Evolutionary conservation across 2,329 filamentous ascomycete genomes (phyloP), one percentile per base, ranked within the genome.

Genomic region (Daldinia sp.): DNA sequence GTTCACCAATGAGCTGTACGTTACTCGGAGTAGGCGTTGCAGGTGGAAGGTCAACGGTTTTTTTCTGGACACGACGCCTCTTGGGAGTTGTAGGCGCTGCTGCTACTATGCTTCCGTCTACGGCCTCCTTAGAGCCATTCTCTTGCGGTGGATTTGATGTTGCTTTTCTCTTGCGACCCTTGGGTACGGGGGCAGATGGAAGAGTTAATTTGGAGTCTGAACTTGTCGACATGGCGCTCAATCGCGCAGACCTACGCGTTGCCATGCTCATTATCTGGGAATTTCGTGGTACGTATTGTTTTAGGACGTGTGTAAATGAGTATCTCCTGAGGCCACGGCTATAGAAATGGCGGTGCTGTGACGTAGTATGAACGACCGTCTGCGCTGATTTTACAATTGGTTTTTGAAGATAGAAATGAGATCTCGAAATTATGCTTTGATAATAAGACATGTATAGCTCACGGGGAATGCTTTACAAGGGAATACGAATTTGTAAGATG

Each of bases 1-100:
- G 68, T 41, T 78, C 74, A 34, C 75, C 74, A 8, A 82, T 79
- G 50, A 81, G 75, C 25, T 74, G 75, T 10, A 77, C 78, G 41
- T 77, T 78, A 62, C 76, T 78, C n/a, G 82, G 80, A 1, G 82
- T 83, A 0, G 82, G 82, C 3, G 83, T 85, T 21, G 75, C 70
- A 15, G 82, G 81, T 11, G 77, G 77, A 25, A 73, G 73, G 6
- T 68, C 58, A 76, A 72, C 37, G 58, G 62, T 39, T 8, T 68
- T 70, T 32, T 52, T 71, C 32, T 50, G 68, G 15, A 64, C 25
- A 2, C 72, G 73, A 48, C 72, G 71, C 63, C 70, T 77, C 51
- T 63, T 72, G 37, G 74, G 73, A 48, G 74, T 73, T 35, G 71
- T 62, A 7, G 76, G 71, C 23, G 70, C 69, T 17, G 68, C 47